Base-by-base conservation (phyloP, 495 filamentous ascomycete species). In the Talaromyces ruber region DNA sequence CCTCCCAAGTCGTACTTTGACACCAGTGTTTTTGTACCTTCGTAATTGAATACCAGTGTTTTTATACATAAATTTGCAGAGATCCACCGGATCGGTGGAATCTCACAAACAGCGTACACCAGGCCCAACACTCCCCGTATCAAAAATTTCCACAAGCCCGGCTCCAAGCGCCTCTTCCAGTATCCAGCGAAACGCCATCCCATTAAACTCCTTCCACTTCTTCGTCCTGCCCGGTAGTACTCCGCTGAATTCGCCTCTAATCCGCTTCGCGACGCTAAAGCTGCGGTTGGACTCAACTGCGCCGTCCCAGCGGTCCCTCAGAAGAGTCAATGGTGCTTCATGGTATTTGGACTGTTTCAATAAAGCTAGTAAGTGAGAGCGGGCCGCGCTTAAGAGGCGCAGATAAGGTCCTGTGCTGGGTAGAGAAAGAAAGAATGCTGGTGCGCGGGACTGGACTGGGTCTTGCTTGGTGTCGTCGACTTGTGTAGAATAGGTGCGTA, bases 241-340 rank as follows among this genome's bases (percentile, higher is more conserved):
- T 1, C 87, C 88, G 1, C 75, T 74, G 67, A 84, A 88, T 68
- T 91, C 88, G 0, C 90, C 87, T 59, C 90, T 77, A 3, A 78
- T 76, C 63, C 81, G 81, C 69, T 89, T 90, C 8, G 84, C 86
- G 56, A 76, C 63, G 43, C 81, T 79, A 29, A 78, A 79, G 39
- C 76, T 80, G 67, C 82, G 84, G 22, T 84, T 78, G 18, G 76
- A 79, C 32, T 81, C 82, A 14, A 90, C 74, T 7, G 88, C 88
- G 16, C 91, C 92, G 55, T 95, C 86, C 91, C 92, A 96, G 4
- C 85, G 84, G 68, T 94, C 90, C 18, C 80, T 81, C 4, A 96
- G 79, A 24, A 88, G 70, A 25, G 76, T 70, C 62, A 91, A 73
- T 5, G 91, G 87, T 3, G 81, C 82, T 71, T 93, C 89, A 56